Evolutionary conservation across 1,284 basidiomycete species (phyloP).

Genomic region (Microbotryomycetes sp.): DNA sequence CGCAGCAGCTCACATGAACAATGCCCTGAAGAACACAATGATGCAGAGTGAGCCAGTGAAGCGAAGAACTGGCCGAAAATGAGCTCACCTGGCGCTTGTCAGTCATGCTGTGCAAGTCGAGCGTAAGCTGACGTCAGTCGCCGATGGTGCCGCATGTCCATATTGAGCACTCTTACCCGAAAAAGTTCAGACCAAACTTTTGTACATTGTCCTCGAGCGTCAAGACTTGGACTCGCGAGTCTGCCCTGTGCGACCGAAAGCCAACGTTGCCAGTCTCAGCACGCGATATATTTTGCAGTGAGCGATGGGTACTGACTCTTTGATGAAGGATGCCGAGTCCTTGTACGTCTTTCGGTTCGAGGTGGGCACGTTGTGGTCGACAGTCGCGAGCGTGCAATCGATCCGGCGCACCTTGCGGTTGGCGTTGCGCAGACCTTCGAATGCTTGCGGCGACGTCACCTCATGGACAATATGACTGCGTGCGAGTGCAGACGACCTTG

Average conservation of each 20-base stretch:
- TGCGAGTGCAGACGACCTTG: neutral
- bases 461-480: constrained; percentile 85
- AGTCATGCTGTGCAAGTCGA: constrained; percentile 27
- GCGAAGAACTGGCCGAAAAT: neutral
- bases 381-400: constrained; percentile 89
- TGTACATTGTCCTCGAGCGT: constrained; percentile 93
- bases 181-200: constrained; percentile 90
- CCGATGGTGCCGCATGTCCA: neutral
- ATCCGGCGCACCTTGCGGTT: constrained; percentile 74
- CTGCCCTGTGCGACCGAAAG: constrained; percentile 50
- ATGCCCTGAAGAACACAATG: constrained; percentile 56
- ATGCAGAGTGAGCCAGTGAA: no score
- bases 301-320: constrained; percentile 45
- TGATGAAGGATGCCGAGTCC: constrained; percentile 67
- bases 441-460: constrained; percentile 93
- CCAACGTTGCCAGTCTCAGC: neutral
- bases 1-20: constrained; percentile 55
- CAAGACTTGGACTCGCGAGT: constrained; percentile 82
- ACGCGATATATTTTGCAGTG: neutral
- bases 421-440: constrained; percentile 82
- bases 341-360: constrained; percentile 77
- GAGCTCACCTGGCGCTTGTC: constrained; percentile 29
- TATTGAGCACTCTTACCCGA: constrained; percentile 56
- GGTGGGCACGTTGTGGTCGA: constrained; percentile 93
- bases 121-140: neutral